Evolutionary conservation across 768 basidiomycete genomes (phyloP).

Genomic region (Tylopilus sp.): DNA sequence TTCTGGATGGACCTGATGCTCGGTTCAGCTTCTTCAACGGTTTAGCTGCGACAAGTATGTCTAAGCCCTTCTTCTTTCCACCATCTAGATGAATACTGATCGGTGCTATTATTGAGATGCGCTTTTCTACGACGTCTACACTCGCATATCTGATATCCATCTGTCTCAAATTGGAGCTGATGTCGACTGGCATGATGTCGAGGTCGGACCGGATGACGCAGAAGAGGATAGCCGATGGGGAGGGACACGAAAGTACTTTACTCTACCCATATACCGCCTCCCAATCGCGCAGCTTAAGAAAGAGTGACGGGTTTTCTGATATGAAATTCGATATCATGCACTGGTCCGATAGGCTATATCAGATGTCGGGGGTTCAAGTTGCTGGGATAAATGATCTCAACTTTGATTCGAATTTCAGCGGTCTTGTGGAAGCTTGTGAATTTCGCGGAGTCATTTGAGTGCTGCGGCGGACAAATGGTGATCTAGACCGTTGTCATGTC

Average conservation of each 20-base stretch:
- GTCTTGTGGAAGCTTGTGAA: too few species aligned
- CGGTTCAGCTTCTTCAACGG: constrained; percentile 96
- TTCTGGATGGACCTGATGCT: constrained; percentile 72
- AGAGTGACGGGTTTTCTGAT: constrained; percentile 2
- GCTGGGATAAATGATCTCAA: too few species aligned
- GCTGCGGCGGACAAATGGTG: too few species aligned
- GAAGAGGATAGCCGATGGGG: constrained; percentile 66
- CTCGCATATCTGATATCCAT: constrained; percentile 79
- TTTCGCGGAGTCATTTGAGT: too few species aligned
- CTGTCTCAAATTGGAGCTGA: constrained; percentile 77
- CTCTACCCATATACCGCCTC: constrained; percentile 68
- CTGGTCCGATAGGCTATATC: too few species aligned
- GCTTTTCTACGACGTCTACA: constrained; percentile 89
- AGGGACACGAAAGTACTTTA: constrained; percentile 72
- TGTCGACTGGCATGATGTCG: constrained; percentile 79
- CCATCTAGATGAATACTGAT: background rate
- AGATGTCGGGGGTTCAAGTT: too few species aligned
- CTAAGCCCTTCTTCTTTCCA: background rate
- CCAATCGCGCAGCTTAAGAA: constrained; percentile 45
- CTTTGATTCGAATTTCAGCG: too few species aligned
- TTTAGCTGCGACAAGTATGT: constrained; percentile 87
- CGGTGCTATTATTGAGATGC: constrained; percentile 50
- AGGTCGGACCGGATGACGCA: constrained; percentile 49
- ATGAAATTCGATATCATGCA: background rate
- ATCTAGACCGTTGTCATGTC: background rate